Conservation (phyloP, 1,139 yeast species). For the Casaregolazyma lundiana region DNA sequence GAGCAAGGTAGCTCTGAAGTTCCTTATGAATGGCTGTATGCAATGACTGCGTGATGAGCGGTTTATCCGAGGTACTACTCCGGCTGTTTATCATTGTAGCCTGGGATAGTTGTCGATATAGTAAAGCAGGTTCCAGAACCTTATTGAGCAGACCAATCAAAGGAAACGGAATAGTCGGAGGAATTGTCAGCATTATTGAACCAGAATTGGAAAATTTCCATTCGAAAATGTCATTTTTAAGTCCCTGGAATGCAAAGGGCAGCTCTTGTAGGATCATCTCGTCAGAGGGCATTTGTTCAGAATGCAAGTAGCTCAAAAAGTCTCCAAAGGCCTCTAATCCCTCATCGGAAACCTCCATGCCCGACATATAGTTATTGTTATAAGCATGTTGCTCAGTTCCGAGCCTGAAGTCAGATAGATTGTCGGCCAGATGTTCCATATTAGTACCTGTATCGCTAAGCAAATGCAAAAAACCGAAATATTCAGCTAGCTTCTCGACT, state of each 20-base stretch:
- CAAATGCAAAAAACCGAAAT: slow-evolving; percentile 6
- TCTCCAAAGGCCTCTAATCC: slow-evolving; percentile 15
- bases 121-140: slow-evolving; percentile 68
- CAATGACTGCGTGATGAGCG: slow-evolving; percentile 61
- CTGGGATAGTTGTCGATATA: slow-evolving; percentile 47
- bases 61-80: slow-evolving; percentile 10
- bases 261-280: slow-evolving; percentile 51
- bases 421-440: slow-evolving; percentile 8
- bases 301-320: slow-evolving; percentile 17
- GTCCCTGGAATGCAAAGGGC: slow-evolving; percentile 66
- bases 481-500: not conserved
- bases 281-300: slow-evolving; percentile 38
- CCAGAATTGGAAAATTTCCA: slow-evolving; percentile 34
- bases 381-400: slow-evolving; percentile 1
- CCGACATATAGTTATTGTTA: slow-evolving; percentile 3
- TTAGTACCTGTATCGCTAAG: slow-evolving; percentile 1
- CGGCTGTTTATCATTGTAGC: slow-evolving; percentile 32
- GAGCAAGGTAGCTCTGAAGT: slow-evolving; percentile 49
- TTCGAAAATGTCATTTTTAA: slow-evolving; percentile 60
- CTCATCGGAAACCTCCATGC: not conserved
- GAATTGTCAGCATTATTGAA: slow-evolving; percentile 35
- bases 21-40: slow-evolving; percentile 51
- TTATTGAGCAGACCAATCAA: slow-evolving; percentile 50
- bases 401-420: slow-evolving; percentile 5
- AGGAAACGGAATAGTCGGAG: slow-evolving; percentile 53